Evolutionary conservation across 441 rosid species (phyloP).

Genomic region (Melastoma candidum): DNA sequence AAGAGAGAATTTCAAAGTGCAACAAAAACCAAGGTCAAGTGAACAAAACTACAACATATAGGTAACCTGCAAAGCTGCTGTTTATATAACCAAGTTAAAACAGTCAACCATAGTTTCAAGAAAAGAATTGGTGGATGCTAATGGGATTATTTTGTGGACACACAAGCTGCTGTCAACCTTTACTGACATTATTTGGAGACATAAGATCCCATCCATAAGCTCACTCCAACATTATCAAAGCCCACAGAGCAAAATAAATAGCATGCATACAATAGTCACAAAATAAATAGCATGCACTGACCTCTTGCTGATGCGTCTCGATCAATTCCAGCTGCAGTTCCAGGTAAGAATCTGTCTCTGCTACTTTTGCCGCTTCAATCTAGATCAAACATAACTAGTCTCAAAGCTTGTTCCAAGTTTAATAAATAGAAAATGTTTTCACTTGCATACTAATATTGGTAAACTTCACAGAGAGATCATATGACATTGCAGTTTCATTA

Average conservation of each 20-base stretch:
- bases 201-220: conserved; percentile 3
- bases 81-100: no score
- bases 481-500: no score
- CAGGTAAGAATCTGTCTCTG: conserved; percentile 71
- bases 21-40: no score
- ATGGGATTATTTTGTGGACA: not conserved
- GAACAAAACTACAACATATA: no score
- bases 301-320: conserved; percentile 98
- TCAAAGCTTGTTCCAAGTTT: not conserved
- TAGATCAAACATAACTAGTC: conserved; percentile 16
- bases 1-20: no score
- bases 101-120: no score
- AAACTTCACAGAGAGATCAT: no score
- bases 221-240: not conserved
- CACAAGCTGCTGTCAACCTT: not conserved
- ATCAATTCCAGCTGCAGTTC: conserved; percentile 85
- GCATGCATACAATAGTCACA: not conserved
- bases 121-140: no score
- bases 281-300: conserved; percentile 15
- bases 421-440: conserved; percentile 1
- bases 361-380: conserved; percentile 98
- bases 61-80: no score
- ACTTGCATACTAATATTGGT: not conserved
- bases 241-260: no score
- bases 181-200: no score